Conservation (phyloP, 2,329 filamentous ascomycete species). For the Blastomyces parvus region DNA sequence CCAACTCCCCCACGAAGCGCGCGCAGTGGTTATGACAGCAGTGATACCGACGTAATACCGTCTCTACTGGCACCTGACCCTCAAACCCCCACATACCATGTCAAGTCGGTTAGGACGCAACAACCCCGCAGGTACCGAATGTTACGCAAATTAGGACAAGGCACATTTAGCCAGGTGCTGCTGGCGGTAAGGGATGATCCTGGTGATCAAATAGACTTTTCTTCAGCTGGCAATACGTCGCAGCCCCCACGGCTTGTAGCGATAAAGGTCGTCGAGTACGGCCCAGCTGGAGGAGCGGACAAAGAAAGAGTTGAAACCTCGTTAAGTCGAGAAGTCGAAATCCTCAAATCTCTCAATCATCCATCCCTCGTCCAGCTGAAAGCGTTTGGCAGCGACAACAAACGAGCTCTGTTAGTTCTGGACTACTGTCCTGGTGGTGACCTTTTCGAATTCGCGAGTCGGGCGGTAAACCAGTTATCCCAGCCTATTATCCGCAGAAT, state of each 20-base stretch:
- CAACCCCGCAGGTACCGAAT: slow-evolving; percentile 71
- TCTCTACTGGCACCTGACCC: slow-evolving; percentile 15
- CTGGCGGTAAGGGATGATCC: slow-evolving; percentile 71
- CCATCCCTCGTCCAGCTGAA: slow-evolving; percentile 85
- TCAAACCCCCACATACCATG: slow-evolving; percentile 50
- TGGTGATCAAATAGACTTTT: slow-evolving; percentile 28
- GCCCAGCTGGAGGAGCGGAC: slow-evolving; percentile 83
- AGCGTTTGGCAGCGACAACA: slow-evolving; percentile 76
- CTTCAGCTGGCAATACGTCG: slow-evolving; percentile 7
- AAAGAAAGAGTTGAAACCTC: slow-evolving; percentile 90
- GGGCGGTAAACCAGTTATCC: slow-evolving; percentile 54
- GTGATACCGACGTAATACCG: slow-evolving; percentile 34
- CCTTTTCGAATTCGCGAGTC: slow-evolving; percentile 81
- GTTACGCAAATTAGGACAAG: slow-evolving; percentile 73
- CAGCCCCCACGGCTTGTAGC: slow-evolving; percentile 61
- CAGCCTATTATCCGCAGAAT: slow-evolving; percentile 57
- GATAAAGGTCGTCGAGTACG: slow-evolving; percentile 91
- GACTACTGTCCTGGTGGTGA: slow-evolving; percentile 92
- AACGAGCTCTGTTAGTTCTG: slow-evolving; percentile 72
- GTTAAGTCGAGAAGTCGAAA: slow-evolving; percentile 87
- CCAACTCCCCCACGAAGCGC: slow-evolving; percentile 79
- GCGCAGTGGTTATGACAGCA: slow-evolving; percentile 45
- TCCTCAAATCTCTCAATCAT: slow-evolving; percentile 78
- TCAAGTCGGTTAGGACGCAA: slow-evolving; percentile 54
- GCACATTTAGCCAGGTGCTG: slow-evolving; percentile 91